Evolutionary conservation across 495 filamentous ascomycete species (phyloP).

Genomic region (Lasiosphaeriaceae sp.): DNA sequence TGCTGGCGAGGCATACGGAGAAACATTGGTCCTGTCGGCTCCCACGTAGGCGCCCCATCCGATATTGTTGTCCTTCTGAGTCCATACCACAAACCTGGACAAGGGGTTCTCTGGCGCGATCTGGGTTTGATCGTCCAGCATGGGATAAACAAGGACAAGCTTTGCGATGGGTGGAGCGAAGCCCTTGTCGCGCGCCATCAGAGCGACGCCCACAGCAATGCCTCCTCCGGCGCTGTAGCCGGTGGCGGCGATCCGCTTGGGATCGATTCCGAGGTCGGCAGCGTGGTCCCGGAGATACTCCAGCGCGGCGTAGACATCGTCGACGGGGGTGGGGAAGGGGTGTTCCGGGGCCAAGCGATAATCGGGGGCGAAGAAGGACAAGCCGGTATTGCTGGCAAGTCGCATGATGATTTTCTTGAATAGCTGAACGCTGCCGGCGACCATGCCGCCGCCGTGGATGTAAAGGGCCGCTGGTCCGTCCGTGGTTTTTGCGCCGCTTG

Average conservation of each 20-base stretch:
- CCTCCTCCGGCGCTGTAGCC: slow-evolving; percentile 42
- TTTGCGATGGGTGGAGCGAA: slow-evolving; percentile 25
- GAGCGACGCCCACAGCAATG: slow-evolving; percentile 28
- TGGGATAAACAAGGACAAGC: slow-evolving; percentile 35
- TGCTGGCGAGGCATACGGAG: slow-evolving; percentile 38
- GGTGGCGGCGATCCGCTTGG: slow-evolving; percentile 28
- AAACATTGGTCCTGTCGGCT: slow-evolving; percentile 14
- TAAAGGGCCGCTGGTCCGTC: slow-evolving; percentile 28
- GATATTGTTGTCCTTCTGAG: slow-evolving; percentile 24
- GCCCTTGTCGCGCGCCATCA: slow-evolving; percentile 31
- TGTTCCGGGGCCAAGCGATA: slow-evolving; percentile 44
- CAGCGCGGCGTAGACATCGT: slow-evolving; percentile 34
- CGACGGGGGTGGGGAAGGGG: slow-evolving; percentile 27
- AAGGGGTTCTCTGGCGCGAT: slow-evolving; percentile 21
- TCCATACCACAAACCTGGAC: slow-evolving; percentile 32
- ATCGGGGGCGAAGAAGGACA: slow-evolving; percentile 30
- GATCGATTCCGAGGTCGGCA: slow-evolving; percentile 30
- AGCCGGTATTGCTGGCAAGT: slow-evolving; percentile 16
- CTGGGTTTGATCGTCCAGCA: slow-evolving; percentile 39
- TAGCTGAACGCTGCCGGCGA: slow-evolving; percentile 25
- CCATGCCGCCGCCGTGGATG: slow-evolving; percentile 38
- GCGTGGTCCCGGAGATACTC: slow-evolving; percentile 28
- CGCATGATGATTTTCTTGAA: slow-evolving; percentile 17
- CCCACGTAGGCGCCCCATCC: slow-evolving; percentile 33
- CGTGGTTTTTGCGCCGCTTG: not conserved